Evolutionary conservation across 441 rosid genomes (phyloP).

Genomic region (Flueggea neowawraea): DNA sequence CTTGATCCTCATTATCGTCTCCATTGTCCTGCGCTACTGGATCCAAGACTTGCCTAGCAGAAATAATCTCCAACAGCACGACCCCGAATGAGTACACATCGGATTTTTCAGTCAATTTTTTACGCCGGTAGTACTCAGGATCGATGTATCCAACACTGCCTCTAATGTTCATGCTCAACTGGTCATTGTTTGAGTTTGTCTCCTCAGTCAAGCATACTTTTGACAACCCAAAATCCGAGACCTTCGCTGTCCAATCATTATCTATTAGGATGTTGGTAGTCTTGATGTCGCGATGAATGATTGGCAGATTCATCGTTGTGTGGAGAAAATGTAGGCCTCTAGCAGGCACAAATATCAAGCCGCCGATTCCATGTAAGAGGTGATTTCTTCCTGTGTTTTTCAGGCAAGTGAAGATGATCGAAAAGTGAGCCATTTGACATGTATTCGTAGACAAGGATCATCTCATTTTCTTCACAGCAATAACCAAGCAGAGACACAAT

Average conservation of each 20-base stretch:
- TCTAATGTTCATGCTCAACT: conserved; percentile 18
- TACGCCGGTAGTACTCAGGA: conserved; percentile 27
- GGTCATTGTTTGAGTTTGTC: conserved; percentile 3
- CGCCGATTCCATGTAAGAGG: conserved; percentile 15
- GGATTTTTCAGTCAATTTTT: conserved; percentile 29
- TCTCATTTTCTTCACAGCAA: conserved; percentile 9
- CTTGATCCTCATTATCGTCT: conserved; percentile 7
- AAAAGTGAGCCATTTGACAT: conserved; percentile 7
- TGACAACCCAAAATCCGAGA: conserved; percentile 35
- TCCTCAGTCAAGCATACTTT: conserved; percentile 14
- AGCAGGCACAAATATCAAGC: conserved; percentile 20
- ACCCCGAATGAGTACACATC: conserved; percentile 42
- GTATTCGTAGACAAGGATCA: conserved; percentile 15
- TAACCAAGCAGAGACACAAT: conserved; percentile 16
- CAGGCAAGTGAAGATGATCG: conserved; percentile 9
- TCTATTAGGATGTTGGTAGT: conserved; percentile 24
- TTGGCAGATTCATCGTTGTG: conserved; percentile 4
- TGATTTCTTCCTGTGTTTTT: conserved; percentile 1
- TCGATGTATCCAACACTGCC: conserved; percentile 36
- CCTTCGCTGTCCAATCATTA: conserved; percentile 20
- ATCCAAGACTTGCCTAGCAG: conserved; percentile 10
- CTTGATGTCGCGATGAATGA: conserved; percentile 32
- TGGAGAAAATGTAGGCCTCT: conserved; percentile 24
- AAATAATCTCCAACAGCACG: conserved; percentile 33
- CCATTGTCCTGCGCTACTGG: not conserved